Percentiles rank a stretch among this genome's conserved stretches.
Conservation (phyloP, 306 rosid species). For the Rosa multiflora region DNA sequence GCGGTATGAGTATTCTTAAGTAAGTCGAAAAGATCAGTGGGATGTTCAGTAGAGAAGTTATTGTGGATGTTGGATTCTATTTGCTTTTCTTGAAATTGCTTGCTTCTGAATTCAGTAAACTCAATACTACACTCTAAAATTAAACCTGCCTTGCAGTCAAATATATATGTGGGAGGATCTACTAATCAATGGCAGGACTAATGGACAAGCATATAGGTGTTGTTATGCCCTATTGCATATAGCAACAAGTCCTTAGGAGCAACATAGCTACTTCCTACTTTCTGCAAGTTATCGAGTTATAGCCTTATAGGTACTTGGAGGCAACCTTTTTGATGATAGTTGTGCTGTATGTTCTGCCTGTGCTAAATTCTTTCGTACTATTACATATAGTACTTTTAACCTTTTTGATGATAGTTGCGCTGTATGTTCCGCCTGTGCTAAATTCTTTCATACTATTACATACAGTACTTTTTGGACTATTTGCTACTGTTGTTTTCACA, state of each 20-base stretch:
- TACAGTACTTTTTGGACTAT: background rate
- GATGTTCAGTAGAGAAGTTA: too few relatives aligned
- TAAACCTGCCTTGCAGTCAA: too few relatives aligned
- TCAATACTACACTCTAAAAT: too few relatives aligned
- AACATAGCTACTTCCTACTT: background rate
- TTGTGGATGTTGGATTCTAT: too few relatives aligned
- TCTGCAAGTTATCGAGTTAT: background rate
- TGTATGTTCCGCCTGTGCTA: slow-evolving; percentile 1
- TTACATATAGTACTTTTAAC: background rate
- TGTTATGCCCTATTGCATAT: background rate
- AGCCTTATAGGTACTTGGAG: background rate
- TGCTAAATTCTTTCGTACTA: background rate
- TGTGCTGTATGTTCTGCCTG: background rate
- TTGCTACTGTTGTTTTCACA: background rate
- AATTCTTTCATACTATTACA: background rate
- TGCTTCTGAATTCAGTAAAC: too few relatives aligned
- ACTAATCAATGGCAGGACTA: background rate
- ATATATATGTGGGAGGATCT: background rate
- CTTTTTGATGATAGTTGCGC: background rate
- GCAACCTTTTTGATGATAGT: background rate
- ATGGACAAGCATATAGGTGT: background rate
- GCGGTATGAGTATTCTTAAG: too few relatives aligned
- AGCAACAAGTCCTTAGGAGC: background rate
- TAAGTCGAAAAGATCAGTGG: too few relatives aligned
- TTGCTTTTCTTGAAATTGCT: too few relatives aligned